These are phyloP conservation scores for Cadophora luteo-olivacea DNA, from an alignment of 2,329 filamentous ascomycete species.

Conservation along the genomic window DNA sequence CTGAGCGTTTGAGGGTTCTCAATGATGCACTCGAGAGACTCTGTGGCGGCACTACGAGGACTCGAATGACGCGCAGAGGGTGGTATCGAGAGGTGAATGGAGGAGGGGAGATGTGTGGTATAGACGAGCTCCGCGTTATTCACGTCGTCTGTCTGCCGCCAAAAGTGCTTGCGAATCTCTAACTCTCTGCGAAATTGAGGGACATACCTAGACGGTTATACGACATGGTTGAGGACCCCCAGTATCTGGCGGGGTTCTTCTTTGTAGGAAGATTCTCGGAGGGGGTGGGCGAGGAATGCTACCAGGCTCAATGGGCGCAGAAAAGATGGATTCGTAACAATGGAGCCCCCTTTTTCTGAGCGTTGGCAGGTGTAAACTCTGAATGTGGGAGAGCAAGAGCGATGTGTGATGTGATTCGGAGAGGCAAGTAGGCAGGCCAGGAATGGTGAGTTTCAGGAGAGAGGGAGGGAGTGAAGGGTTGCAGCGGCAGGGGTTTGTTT, in stretches of 20 bases:
- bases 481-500: conserved; percentile 17
- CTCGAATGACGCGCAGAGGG: conserved; percentile 13
- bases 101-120: background rate
- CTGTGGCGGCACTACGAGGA: conserved; percentile 29
- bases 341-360: background rate
- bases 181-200: conserved; percentile 31
- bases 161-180: conserved; percentile 21
- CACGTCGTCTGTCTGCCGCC: conserved; percentile 19
- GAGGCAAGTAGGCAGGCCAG: conserved; percentile 7
- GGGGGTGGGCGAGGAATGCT: conserved; percentile 18
- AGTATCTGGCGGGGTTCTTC: conserved; percentile 15
- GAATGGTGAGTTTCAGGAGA: conserved; percentile 18
- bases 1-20: conserved; percentile 21
- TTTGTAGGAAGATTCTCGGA: conserved; percentile 22
- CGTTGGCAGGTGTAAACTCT: conserved; percentile 5
- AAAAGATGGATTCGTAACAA: conserved; percentile 4
- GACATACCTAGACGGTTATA: conserved; percentile 77
- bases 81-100: background rate
- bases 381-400: background rate
- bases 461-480: background rate
- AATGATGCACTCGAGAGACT: conserved; percentile 24
- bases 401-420: conserved; percentile 11
- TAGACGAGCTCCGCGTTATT: conserved; percentile 14
- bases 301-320: conserved; percentile 16
- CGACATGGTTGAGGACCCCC: conserved; percentile 56